These are phyloP conservation scores for Lenwebbia sp. DNA, from an alignment of 345 rosid species.

Conservation along the genomic window DNA sequence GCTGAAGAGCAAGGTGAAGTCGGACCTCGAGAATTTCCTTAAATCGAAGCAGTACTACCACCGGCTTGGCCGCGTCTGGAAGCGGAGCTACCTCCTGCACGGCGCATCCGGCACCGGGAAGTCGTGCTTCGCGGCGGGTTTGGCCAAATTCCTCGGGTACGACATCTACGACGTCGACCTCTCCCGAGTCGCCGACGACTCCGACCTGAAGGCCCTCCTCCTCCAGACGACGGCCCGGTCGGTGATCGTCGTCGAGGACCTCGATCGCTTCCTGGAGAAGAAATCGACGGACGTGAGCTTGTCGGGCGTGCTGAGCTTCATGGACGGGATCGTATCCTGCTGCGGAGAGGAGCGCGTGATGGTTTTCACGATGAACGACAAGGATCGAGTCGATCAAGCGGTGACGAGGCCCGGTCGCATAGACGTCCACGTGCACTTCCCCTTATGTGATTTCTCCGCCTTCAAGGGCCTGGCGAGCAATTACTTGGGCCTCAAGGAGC, in stretches of 20 bases:
- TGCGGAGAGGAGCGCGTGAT: slow-evolving; percentile 50
- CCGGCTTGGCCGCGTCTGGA: slow-evolving; percentile 58
- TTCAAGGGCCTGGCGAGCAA: slow-evolving; percentile 65
- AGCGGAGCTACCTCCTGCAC: slow-evolving; percentile 53
- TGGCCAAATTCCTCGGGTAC: slow-evolving; percentile 46
- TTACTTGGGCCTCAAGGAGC: slow-evolving; percentile 83
- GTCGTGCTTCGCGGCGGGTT: slow-evolving; percentile 44
- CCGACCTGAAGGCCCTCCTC: slow-evolving; percentile 40
- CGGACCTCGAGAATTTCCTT: slow-evolving; percentile 51
- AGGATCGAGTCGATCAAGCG: slow-evolving; percentile 25
- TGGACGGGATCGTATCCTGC: slow-evolving; percentile 54
- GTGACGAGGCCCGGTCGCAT: slow-evolving; percentile 54
- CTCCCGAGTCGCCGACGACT: slow-evolving; percentile 28
- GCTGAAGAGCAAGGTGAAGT: slow-evolving; percentile 32
- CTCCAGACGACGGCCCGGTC: slow-evolving; percentile 37
- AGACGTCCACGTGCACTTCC: slow-evolving; percentile 80
- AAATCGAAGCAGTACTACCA: slow-evolving; percentile 55
- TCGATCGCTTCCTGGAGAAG: slow-evolving; percentile 34
- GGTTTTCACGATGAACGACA: slow-evolving; percentile 48
- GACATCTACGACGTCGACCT: slow-evolving; percentile 54
- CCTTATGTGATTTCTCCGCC: slow-evolving; percentile 68
- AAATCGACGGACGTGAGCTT: slow-evolving; percentile 32
- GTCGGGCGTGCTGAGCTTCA: slow-evolving; percentile 37
- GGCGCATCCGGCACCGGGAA: slow-evolving; percentile 64
- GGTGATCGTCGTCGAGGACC: slow-evolving; percentile 42